These are phyloP conservation scores for Lentinula raphanica DNA, from an alignment of 768 basidiomycete genomes.

Conservation along the genomic window DNA sequence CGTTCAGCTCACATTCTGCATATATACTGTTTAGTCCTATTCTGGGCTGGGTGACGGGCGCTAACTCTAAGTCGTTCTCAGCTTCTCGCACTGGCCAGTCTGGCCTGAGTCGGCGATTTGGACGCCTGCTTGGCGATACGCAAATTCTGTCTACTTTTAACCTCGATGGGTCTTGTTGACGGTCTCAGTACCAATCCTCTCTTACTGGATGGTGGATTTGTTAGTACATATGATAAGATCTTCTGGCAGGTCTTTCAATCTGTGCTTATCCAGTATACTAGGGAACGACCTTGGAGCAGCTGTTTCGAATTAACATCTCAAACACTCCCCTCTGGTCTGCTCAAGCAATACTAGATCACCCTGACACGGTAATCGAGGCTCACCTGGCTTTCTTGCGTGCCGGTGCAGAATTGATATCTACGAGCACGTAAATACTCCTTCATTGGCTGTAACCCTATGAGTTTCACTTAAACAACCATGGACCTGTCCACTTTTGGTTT, in stretches of 20 bases:
- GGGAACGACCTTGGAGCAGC: slow-evolving; percentile 60
- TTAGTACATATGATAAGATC: slow-evolving; percentile 14
- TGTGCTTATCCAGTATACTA: slow-evolving; percentile 18
- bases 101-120: too few relatives aligned
- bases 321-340: slow-evolving; percentile 69
- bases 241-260: background rate
- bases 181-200: background rate
- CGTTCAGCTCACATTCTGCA: too few relatives aligned
- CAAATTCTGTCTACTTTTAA: too few relatives aligned
- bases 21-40: too few relatives aligned
- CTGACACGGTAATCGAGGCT: slow-evolving; percentile 47
- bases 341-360: slow-evolving; percentile 48
- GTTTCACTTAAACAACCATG: too few relatives aligned
- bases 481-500: too few relatives aligned
- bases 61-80: too few relatives aligned
- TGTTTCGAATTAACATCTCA: slow-evolving; percentile 41
- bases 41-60: too few relatives aligned
- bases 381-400: slow-evolving; percentile 62
- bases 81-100: too few relatives aligned
- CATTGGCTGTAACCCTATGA: too few relatives aligned
- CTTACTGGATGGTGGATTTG: slow-evolving; percentile 43
- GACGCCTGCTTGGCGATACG: too few relatives aligned
- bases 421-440: slow-evolving; percentile 53
- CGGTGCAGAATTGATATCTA: slow-evolving; percentile 62
- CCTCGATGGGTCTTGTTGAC: too few relatives aligned